Evolutionary conservation across 305 asterid genomes (phyloP).

Genomic region (Rubia peregrina): DNA sequence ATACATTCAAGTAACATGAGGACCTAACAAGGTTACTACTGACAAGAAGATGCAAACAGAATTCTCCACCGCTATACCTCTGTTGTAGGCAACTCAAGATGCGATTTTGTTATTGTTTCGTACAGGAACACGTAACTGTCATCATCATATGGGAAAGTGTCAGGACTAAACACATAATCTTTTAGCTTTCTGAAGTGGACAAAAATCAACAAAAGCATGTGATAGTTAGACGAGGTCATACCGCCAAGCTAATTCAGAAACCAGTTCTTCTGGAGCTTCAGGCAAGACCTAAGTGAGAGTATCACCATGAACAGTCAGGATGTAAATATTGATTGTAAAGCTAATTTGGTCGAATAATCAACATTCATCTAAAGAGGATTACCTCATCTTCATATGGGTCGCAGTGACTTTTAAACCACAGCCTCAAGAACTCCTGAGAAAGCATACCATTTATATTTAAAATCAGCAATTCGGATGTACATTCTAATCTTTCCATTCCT

Average conservation of each 20-base stretch:
- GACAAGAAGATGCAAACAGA: neutral
- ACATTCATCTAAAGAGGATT: slow-evolving; percentile 10
- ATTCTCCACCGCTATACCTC: slow-evolving; percentile 35
- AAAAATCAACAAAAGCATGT: neutral
- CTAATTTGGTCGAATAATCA: neutral
- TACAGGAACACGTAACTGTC: slow-evolving; percentile 73
- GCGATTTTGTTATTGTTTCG: slow-evolving; percentile 74
- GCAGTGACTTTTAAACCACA: slow-evolving; percentile 89
- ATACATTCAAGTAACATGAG: slow-evolving; percentile 10
- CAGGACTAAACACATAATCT: slow-evolving; percentile 1
- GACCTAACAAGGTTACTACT: neutral
- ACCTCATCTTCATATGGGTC: slow-evolving; percentile 92
- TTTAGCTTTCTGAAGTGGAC: neutral
- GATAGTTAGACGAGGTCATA: slow-evolving; percentile 18
- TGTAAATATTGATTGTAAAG: neutral
- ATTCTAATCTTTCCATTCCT: neutral
- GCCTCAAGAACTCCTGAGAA: slow-evolving; percentile 84
- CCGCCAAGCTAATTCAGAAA: slow-evolving; percentile 92
- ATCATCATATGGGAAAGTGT: slow-evolving; percentile 17
- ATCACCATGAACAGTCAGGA: slow-evolving; percentile 17
- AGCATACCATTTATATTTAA: slow-evolving; percentile 14
- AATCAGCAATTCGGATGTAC: neutral
- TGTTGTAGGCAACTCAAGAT: slow-evolving; percentile 46
- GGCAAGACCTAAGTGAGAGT: slow-evolving; percentile 53
- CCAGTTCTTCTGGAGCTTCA: slow-evolving; percentile 86